Conservation (phyloP, 192 early-diverging fungal species). For the Polychytrium aggregatum region DNA sequence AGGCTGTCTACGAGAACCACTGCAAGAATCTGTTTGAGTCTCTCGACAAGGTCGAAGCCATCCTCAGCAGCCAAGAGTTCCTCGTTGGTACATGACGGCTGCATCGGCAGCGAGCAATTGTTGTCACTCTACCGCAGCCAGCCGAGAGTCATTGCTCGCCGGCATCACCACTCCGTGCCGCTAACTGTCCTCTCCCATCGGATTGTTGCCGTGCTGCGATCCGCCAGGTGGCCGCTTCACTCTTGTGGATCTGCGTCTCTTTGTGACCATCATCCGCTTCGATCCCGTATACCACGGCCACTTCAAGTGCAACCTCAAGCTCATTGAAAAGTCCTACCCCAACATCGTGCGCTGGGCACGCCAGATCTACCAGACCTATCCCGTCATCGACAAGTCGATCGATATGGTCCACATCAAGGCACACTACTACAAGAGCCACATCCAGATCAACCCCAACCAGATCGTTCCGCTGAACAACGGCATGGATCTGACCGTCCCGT, state of each 20-base stretch:
- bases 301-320: slow-evolving; percentile 88
- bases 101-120: too few species aligned
- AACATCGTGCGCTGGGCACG: slow-evolving; percentile 74
- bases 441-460: slow-evolving; percentile 83
- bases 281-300: slow-evolving; percentile 87
- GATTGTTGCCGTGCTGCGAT: too few species aligned
- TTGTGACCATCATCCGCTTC: slow-evolving; percentile 90
- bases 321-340: slow-evolving; percentile 82
- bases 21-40: slow-evolving; percentile 60
- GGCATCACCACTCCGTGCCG: too few species aligned
- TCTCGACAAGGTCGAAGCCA: slow-evolving; percentile 73
- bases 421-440: slow-evolving; percentile 85
- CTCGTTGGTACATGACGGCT: too few species aligned
- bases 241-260: slow-evolving; percentile 90
- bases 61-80: slow-evolving; percentile 60
- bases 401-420: slow-evolving; percentile 94
- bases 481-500: slow-evolving; percentile 6
- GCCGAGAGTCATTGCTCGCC: too few species aligned
- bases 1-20: slow-evolving; percentile 74
- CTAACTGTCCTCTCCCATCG: too few species aligned
- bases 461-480: slow-evolving; percentile 62
- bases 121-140: too few species aligned
- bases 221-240: slow-evolving; percentile 69
- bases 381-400: slow-evolving; percentile 66
- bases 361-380: slow-evolving; percentile 73